phyloP scores from a whole-genome alignment of 805 yeast species.

The Lipomyces yamanashiensis region DNA sequence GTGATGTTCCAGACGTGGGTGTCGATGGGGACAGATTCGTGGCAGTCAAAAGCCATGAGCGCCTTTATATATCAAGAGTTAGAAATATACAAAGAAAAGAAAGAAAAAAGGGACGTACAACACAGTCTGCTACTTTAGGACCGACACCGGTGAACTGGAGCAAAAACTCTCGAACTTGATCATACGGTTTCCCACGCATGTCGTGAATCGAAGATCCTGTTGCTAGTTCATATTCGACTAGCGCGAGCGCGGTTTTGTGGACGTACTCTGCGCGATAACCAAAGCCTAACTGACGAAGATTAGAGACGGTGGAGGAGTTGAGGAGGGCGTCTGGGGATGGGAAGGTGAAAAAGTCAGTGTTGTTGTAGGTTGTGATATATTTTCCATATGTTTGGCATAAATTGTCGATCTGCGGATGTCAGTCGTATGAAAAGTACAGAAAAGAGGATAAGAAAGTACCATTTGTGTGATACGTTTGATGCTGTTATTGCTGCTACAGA shows the following conservation, averaged over 20 bases:
- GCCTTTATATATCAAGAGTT: slow-evolving; percentile 46
- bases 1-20: slow-evolving; percentile 91
- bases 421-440: neutral
- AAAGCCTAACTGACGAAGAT: slow-evolving; percentile 58
- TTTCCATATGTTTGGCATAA: slow-evolving; percentile 74
- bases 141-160: slow-evolving; percentile 85
- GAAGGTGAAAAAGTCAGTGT: slow-evolving; percentile 66
- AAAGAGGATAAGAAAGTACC: slow-evolving; percentile 53
- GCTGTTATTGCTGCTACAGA: slow-evolving; percentile 95
- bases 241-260: slow-evolving; percentile 68
- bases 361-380: slow-evolving; percentile 58
- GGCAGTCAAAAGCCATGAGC: slow-evolving; percentile 85
- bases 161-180: slow-evolving; percentile 61
- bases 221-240: slow-evolving; percentile 47
- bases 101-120: slow-evolving; percentile 42
- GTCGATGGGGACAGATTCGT: slow-evolving; percentile 90
- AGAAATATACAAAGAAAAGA: neutral
- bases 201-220: slow-evolving; percentile 42
- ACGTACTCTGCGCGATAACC: slow-evolving; percentile 94
- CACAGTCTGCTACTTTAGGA: slow-evolving; percentile 97
- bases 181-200: slow-evolving; percentile 55
- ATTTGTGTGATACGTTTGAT: slow-evolving; percentile 90
- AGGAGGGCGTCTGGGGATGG: slow-evolving; percentile 59
- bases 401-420: slow-evolving; percentile 49
- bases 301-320: slow-evolving; percentile 46